Evolutionary conservation across 2,329 filamentous ascomycete genomes (phyloP).

Genomic region (Bisporella sp.): DNA sequence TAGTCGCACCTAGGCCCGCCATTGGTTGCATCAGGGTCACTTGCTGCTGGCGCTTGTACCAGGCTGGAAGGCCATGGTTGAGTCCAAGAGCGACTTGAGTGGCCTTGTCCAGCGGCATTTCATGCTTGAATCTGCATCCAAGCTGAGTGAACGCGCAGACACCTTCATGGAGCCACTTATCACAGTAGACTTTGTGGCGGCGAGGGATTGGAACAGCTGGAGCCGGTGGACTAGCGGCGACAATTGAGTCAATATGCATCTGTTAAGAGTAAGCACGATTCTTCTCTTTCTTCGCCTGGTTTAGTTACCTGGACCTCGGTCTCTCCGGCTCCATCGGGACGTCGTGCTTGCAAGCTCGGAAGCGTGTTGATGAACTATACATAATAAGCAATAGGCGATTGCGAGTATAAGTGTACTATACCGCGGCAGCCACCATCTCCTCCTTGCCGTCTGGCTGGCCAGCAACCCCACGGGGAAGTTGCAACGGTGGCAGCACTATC

Average conservation of each 20-base stretch:
- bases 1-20: no score
- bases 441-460: no score
- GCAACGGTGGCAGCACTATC: slow-evolving; percentile 21
- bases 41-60: slow-evolving; percentile 1
- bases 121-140: slow-evolving; percentile 84
- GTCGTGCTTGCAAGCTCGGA: not conserved
- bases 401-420: no score
- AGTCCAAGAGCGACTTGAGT: slow-evolving; percentile 67
- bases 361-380: not conserved
- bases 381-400: no score
- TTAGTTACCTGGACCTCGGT: not conserved
- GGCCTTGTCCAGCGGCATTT: slow-evolving; percentile 67
- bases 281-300: not conserved
- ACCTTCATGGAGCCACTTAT: slow-evolving; percentile 83
- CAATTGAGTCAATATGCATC: slow-evolving; percentile 17
- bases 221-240: slow-evolving; percentile 2
- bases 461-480: not conserved
- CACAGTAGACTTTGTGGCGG: slow-evolving; percentile 67
- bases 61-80: slow-evolving; percentile 49
- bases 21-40: not conserved
- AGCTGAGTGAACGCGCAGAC: slow-evolving; percentile 80
- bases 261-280: not conserved
- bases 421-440: no score
- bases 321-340: not conserved
- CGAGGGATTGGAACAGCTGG: slow-evolving; percentile 1